Percentiles rank a stretch among this genome's conserved stretches.
These are phyloP conservation scores for Ophiostoma triangulosporum DNA, from an alignment of 2,329 filamentous ascomycete genomes.

Conservation along the genomic window DNA sequence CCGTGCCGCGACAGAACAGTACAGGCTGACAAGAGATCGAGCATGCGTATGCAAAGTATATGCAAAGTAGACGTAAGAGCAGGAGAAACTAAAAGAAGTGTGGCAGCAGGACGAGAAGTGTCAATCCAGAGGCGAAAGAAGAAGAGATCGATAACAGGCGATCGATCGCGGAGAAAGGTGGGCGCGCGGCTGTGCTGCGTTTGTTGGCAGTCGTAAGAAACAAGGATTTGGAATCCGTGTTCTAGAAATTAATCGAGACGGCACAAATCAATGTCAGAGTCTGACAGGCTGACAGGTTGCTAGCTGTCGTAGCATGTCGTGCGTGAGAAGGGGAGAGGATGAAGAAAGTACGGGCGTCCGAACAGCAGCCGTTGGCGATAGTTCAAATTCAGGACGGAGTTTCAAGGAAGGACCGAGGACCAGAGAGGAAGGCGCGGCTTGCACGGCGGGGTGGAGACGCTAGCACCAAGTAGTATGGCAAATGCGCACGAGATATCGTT, in stretches of 20 bases:
- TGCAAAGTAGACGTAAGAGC: not conserved
- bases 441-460: conserved; percentile 2
- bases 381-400: not conserved
- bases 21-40: conserved; percentile 4
- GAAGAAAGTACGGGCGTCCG: not conserved
- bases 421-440: conserved; percentile 4
- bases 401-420: not conserved
- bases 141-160: not conserved
- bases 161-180: conserved; percentile 1
- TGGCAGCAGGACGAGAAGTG: not conserved
- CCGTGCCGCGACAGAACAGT: conserved; percentile 6
- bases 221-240: not conserved
- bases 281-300: not conserved
- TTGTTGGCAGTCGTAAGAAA: not conserved
- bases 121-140: not conserved
- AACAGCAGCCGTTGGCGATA: conserved; percentile 1
- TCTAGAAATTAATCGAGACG: too few species aligned
- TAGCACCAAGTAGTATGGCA: not conserved
- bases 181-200: not conserved
- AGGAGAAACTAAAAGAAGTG: not conserved
- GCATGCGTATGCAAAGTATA: too few species aligned
- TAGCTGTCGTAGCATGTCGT: not conserved
- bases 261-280: too few species aligned
- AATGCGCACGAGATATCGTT: not conserved
- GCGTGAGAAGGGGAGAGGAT: not conserved